A percentile compares a stretch with the other conserved stretches of the same genome.
Conservation (phyloP, 331 rosid genomes). For the Quercus tomentella region DNA sequence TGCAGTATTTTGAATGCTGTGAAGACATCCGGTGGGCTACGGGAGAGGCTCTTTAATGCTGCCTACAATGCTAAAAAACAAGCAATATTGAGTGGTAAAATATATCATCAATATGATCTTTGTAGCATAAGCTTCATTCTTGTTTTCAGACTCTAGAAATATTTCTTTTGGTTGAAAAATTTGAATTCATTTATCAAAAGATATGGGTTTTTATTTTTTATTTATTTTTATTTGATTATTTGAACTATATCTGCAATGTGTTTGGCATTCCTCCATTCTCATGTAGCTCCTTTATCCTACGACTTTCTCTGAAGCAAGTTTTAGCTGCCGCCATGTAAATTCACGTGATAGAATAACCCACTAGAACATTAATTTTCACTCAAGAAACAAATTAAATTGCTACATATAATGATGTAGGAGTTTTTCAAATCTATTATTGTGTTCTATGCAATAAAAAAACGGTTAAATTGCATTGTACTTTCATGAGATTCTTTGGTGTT, state of each 20-base stretch:
- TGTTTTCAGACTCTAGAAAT: not conserved
- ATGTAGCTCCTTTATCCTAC: not conserved
- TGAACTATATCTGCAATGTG: not conserved
- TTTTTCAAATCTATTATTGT: not conserved
- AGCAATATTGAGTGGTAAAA: slow-evolving; percentile 79
- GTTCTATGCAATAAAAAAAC: not conserved
- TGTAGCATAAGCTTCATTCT: not conserved
- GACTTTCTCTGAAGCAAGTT: not conserved
- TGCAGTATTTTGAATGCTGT: slow-evolving; percentile 80
- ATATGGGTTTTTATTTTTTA: not conserved
- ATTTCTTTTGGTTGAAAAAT: not conserved
- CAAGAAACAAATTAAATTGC: not conserved
- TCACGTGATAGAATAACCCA: no score
- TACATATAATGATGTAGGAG: not conserved
- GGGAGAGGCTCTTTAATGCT: slow-evolving; percentile 79
- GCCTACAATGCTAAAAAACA: slow-evolving; percentile 93
- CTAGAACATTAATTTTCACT: not conserved
- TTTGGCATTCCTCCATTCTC: not conserved
- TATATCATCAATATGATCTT: not conserved
- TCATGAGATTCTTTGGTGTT: not conserved
- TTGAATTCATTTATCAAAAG: not conserved
- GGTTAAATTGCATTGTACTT: not conserved
- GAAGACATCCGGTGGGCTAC: slow-evolving; percentile 85
- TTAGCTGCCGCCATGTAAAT: not conserved
- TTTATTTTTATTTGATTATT: not conserved